Conservation (phyloP, 345 rosid species). For the Gossypium bickii region DNA sequence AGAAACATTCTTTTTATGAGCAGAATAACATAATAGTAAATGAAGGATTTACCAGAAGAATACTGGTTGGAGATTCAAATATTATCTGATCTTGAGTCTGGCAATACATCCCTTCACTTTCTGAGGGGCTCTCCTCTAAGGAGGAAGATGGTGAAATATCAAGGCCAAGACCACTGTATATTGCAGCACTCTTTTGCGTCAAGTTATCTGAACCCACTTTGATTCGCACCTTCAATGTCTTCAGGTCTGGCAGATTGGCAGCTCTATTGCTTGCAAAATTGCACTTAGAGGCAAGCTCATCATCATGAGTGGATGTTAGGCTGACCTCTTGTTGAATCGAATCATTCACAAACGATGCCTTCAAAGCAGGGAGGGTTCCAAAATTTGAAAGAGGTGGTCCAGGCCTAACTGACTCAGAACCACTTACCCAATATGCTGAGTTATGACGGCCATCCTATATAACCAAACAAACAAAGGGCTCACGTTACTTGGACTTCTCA, state of each 20-base stretch:
- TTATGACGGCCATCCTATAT: slow-evolving; percentile 48
- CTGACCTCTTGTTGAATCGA: slow-evolving; percentile 36
- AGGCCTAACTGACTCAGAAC: slow-evolving; percentile 37
- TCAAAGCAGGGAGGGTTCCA: slow-evolving; percentile 30
- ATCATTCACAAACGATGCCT: slow-evolving; percentile 34
- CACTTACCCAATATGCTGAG: slow-evolving; percentile 34
- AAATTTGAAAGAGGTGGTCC: slow-evolving; percentile 37
- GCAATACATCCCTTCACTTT: slow-evolving; percentile 54
- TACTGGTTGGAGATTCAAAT: slow-evolving; percentile 59
- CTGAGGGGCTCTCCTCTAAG: slow-evolving; percentile 59
- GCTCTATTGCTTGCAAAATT: slow-evolving; percentile 34
- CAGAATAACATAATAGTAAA: slow-evolving; percentile 20
- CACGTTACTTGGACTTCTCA: slow-evolving; percentile 16
- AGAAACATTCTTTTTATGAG: not conserved
- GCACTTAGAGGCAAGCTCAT: slow-evolving; percentile 34
- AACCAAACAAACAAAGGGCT: slow-evolving; percentile 14
- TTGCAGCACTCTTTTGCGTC: slow-evolving; percentile 57
- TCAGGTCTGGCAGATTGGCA: slow-evolving; percentile 47
- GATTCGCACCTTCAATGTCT: slow-evolving; percentile 64
- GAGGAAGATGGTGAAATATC: slow-evolving; percentile 73
- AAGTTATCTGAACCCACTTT: slow-evolving; percentile 80
- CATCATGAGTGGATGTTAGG: slow-evolving; percentile 33
- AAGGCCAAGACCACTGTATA: slow-evolving; percentile 71
- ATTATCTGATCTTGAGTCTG: slow-evolving; percentile 36
- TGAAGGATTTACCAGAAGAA: slow-evolving; percentile 54